Evolutionary conservation across 768 basidiomycete genomes (phyloP).

Genomic region (Grammothele lineata): DNA sequence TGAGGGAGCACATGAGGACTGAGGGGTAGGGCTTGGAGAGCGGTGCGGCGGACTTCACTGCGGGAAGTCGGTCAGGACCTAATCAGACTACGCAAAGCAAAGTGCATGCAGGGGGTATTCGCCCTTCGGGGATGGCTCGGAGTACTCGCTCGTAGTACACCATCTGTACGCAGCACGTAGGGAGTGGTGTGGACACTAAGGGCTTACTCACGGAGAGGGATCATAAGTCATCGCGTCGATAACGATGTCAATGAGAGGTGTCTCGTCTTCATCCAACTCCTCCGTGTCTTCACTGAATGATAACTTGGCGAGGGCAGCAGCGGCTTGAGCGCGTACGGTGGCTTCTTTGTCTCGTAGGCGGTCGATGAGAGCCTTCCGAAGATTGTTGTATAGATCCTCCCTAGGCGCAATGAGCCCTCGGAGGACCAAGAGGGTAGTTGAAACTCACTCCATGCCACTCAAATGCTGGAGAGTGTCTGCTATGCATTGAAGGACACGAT

Average conservation of each 20-base stretch:
- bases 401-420: conserved; percentile 35
- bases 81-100: too few species aligned
- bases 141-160: too few species aligned
- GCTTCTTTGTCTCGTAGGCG: conserved; percentile 79
- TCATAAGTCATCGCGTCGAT: conserved; percentile 68
- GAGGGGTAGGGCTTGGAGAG: conserved; percentile 66
- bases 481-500: conserved; percentile 71
- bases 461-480: conserved; percentile 77
- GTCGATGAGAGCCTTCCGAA: conserved; percentile 63
- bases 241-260: conserved; percentile 55
- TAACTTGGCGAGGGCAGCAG: conserved; percentile 74
- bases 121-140: too few species aligned
- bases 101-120: too few species aligned
- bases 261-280: conserved; percentile 49
- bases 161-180: neutral
- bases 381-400: conserved; percentile 63
- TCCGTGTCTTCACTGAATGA: conserved; percentile 62
- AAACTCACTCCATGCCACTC: conserved; percentile 80
- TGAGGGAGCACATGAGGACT: conserved; percentile 50
- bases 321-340: conserved; percentile 72
- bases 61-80: neutral
- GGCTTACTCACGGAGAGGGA: conserved; percentile 59
- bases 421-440: too few species aligned
- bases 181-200: neutral
- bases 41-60: conserved; percentile 85